phyloP scores from a whole-genome alignment of 2,329 filamentous ascomycete species.

The Fusarium pseudocircinatum region DNA sequence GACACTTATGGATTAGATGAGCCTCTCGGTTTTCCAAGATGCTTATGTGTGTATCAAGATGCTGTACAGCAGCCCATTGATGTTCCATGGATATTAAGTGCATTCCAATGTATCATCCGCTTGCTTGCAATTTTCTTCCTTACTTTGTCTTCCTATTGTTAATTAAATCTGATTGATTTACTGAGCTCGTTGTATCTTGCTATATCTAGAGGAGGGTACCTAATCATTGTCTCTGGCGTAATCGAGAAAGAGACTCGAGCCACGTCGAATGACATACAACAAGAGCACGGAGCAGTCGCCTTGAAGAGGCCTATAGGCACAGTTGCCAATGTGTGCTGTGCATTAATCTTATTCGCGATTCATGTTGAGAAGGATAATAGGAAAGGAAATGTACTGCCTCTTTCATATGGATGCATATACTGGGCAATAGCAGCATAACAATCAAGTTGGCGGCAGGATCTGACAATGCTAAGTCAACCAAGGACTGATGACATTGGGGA shows the following conservation, averaged over 20 bases:
- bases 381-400: neutral
- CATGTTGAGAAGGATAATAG: neutral
- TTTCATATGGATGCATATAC: neutral
- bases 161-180: neutral
- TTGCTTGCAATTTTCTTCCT: neutral
- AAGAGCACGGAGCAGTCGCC: neutral
- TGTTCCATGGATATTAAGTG: neutral
- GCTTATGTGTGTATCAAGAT: neutral
- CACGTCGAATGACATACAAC: neutral
- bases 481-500: neutral
- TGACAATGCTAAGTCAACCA: neutral
- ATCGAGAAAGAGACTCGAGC: neutral
- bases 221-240: neutral
- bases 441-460: neutral
- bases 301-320: neutral
- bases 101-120: neutral
- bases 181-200: neutral
- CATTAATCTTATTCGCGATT: neutral
- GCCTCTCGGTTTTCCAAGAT: neutral
- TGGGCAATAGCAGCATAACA: neutral
- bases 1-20: constrained; percentile 31
- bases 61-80: neutral
- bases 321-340: neutral
- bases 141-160: neutral
- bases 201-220: no score